Base-by-base conservation (phyloP, 768 basidiomycete species). In the Galerina sulciceps region DNA sequence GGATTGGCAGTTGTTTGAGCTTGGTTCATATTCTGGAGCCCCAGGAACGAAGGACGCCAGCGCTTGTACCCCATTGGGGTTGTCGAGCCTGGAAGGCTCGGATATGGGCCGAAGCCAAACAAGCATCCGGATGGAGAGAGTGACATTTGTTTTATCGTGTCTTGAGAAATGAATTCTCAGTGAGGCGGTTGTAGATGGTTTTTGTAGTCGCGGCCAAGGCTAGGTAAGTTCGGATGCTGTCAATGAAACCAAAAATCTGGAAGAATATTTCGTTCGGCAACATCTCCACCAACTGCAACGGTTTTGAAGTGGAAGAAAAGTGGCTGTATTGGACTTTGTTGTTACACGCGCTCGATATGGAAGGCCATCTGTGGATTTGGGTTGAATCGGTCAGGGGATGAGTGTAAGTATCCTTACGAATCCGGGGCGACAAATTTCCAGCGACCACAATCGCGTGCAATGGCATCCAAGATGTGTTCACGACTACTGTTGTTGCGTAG, bases 371-470 rank as follows among this genome's bases (percentile, higher is more conserved):
- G 26, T 31, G 26, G 26, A 31, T 8, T 8, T 31, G 26, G 2
- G 26, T 31, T 31, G 8, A 31, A 8, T 14, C 18, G 26, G 26
- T 31, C 13, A n/a, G n/a, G 17, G 22, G 3, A 6, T 2, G n/a
- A 26, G 13, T 14, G 6, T 14, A 6, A 9, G 20, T 26, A 26
- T 13, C 35, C 46, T 15, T 37, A 62, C 57, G 38, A 38, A 18
- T 62, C 47, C 3, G 61, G 57, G 18, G 40, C 38, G 3, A 17
- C 45, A 26, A 58, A 58, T 46, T 50, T 62, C 61, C 57, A 58
- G 11, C 11, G 10, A 6, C 57, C 53, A 35, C 54, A 58, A 41
- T 62, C 61, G 18, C 46, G 52, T 4, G 26, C 37, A 15, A 59
- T 47, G 5, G 52, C 40, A 2, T 15, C 22, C 2, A 22, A 40